These are phyloP conservation scores for Physaria fendleri DNA, from an alignment of 345 rosid species.

Conservation along the genomic window DNA sequence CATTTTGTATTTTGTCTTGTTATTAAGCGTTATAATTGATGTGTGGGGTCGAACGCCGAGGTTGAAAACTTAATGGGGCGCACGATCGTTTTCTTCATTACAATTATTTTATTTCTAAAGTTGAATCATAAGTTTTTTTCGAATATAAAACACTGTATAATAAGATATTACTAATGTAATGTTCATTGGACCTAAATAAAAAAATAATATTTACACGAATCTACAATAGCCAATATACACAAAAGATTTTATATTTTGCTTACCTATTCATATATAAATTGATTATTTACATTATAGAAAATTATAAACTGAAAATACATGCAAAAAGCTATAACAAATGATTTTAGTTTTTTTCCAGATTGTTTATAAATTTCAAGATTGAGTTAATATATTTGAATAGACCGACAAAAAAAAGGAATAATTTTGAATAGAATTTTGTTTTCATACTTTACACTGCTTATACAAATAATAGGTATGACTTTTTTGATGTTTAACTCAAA, in stretches of 20 bases:
- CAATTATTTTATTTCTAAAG: conserved; percentile 18
- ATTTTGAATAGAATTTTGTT: not conserved
- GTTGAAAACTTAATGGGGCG: conserved; percentile 32
- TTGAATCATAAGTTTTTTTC: conserved; percentile 14
- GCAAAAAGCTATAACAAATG: not conserved
- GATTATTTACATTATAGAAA: too few relatives aligned
- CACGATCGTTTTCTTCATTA: conserved; percentile 29
- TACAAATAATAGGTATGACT: not conserved
- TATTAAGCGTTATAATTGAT: conserved; percentile 32
- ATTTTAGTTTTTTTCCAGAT: not conserved
- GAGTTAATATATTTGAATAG: too few relatives aligned
- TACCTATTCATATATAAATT: not conserved
- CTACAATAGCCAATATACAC: not conserved
- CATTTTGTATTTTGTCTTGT: conserved; percentile 14
- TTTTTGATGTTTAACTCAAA: not conserved
- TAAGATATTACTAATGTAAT: not conserved
- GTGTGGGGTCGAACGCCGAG: conserved; percentile 36
- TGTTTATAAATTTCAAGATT: not conserved
- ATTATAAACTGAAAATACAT: not conserved
- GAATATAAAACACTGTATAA: not conserved
- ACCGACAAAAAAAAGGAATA: too few relatives aligned
- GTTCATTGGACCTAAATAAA: conserved; percentile 18
- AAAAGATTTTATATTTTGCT: not conserved
- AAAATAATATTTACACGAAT: not conserved
- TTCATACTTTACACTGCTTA: not conserved